Evolutionary conservation across 2,329 filamentous ascomycete genomes (phyloP).

Genomic region (Aspergillus intermedius): DNA sequence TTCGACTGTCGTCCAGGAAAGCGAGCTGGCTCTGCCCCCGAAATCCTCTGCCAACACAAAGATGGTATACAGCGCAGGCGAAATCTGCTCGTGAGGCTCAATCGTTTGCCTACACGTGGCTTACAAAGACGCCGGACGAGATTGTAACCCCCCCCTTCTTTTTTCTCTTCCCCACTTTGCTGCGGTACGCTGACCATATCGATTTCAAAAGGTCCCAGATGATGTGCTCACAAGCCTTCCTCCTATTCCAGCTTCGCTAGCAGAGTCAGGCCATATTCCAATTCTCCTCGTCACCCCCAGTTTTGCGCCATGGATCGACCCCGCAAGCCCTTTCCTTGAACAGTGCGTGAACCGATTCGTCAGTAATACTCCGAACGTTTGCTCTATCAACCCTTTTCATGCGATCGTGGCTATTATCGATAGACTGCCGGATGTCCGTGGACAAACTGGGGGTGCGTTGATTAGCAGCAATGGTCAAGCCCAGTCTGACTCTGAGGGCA

Average conservation of each 20-base stretch:
- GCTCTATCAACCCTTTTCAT: constrained; percentile 12
- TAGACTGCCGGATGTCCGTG: constrained; percentile 21
- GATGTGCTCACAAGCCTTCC: constrained; percentile 25
- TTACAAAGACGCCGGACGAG: constrained; percentile 23
- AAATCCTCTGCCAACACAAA: constrained; percentile 3
- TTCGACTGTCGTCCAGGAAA: constrained; percentile 3
- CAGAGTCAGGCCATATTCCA: constrained; percentile 17
- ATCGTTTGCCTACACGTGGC: constrained; percentile 27
- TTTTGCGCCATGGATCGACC: constrained; percentile 33
- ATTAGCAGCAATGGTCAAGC: neutral
- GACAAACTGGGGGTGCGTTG: neutral
- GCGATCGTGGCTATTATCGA: constrained; percentile 33
- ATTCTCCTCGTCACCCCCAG: constrained; percentile 32
- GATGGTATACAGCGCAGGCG: constrained; percentile 14
- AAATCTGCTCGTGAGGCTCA: constrained; percentile 1
- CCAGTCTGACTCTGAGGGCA: constrained; percentile 23
- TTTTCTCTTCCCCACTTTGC: neutral
- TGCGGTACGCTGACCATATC: constrained; percentile 1
- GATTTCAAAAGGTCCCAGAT: constrained; percentile 18
- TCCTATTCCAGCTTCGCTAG: constrained; percentile 9
- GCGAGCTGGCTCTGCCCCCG: neutral
- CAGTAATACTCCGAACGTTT: constrained; percentile 4
- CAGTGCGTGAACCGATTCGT: constrained; percentile 25
- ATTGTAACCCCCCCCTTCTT: constrained; percentile 15
- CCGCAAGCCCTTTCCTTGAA: constrained; percentile 24